phyloP scores from a whole-genome alignment of 768 basidiomycete genomes.

The Tylopilus rubrobrunneus region DNA sequence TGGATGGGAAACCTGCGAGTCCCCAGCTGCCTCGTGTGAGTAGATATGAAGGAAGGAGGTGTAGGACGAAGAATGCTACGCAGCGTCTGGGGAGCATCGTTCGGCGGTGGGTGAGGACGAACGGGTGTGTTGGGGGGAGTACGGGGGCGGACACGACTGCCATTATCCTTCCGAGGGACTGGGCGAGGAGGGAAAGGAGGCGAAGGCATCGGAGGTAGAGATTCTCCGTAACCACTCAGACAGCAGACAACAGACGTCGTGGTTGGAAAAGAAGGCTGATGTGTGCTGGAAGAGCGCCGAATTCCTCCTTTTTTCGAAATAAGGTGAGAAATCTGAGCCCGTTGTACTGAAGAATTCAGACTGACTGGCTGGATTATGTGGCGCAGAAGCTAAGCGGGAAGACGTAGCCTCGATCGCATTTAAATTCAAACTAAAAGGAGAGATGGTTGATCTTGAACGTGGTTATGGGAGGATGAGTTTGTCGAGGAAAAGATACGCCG shows the following conservation, averaged over 20 bases:
- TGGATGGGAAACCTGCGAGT: not conserved
- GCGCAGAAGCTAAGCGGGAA: not conserved
- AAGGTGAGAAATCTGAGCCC: too few species aligned
- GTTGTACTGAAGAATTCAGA: not conserved
- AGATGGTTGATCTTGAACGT: not conserved
- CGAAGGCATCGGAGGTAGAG: conserved; percentile 12
- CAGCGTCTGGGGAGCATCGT: conserved; percentile 7
- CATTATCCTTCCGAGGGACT: conserved; percentile 7
- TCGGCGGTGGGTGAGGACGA: conserved; percentile 1
- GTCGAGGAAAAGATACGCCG: not conserved
- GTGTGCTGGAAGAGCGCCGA: not conserved
- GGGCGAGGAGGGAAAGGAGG: conserved; percentile 22
- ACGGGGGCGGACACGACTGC: conserved; percentile 1
- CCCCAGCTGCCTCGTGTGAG: conserved; percentile 2
- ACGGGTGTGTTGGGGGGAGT: not conserved
- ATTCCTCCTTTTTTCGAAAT: not conserved
- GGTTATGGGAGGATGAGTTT: not conserved
- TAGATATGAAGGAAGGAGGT: not conserved
- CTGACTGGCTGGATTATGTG: not conserved
- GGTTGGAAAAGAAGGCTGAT: conserved; percentile 1
- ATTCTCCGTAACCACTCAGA: not conserved
- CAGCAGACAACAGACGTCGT: not conserved
- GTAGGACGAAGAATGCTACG: conserved; percentile 20
- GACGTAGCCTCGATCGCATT: conserved; percentile 14
- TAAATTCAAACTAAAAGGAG: conserved; percentile 14